A percentile compares a stretch with the other conserved stretches of the same genome.
phyloP scores from a whole-genome alignment of 345 rosid species.

The Angophora floribunda region DNA sequence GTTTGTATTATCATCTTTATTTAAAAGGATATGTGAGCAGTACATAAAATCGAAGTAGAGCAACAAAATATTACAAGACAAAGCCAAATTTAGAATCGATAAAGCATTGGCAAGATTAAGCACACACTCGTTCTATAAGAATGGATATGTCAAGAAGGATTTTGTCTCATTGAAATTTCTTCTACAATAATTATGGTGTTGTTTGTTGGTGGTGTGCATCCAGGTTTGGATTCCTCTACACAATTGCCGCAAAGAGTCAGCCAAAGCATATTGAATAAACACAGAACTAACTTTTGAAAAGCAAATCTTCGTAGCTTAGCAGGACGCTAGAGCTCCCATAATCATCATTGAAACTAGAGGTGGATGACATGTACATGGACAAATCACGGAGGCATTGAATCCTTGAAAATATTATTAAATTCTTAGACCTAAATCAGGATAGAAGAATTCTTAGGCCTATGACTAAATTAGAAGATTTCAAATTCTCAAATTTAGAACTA shows the following conservation, averaged over 20 bases:
- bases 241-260: neutral
- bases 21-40: neutral
- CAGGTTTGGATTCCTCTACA: neutral
- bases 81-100: neutral
- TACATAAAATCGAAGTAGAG: neutral
- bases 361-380: too few relatives aligned
- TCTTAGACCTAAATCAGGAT: too few relatives aligned
- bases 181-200: too few relatives aligned
- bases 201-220: neutral
- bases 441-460: neutral
- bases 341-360: neutral
- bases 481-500: too few relatives aligned
- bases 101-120: neutral
- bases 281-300: neutral
- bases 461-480: too few relatives aligned
- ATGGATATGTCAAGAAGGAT: neutral
- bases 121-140: neutral
- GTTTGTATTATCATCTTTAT: too few relatives aligned
- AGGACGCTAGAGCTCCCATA: rapidly evolving
- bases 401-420: too few relatives aligned
- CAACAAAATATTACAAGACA: too few relatives aligned
- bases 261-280: neutral
- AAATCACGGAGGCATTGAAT: neutral
- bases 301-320: too few relatives aligned
- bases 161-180: neutral